phyloP scores from a whole-genome alignment of 176 grass and related monocot species.

The Hsuehochloa calcarea region DNA sequence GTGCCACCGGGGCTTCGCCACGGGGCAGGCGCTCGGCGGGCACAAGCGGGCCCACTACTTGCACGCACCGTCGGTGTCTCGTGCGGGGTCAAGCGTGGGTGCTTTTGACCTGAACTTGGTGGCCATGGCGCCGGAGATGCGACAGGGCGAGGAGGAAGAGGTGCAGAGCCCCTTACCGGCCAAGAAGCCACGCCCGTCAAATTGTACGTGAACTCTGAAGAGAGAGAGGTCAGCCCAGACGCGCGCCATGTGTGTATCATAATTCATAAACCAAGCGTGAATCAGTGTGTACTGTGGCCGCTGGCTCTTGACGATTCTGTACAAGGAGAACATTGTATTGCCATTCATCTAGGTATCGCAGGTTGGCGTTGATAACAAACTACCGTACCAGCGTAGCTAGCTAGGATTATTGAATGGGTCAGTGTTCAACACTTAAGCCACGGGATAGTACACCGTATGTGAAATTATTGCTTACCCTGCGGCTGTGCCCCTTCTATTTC shows the following conservation, averaged over 20 bases:
- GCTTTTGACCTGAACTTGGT: slow-evolving; percentile 58
- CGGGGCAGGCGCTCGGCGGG: slow-evolving; percentile 68
- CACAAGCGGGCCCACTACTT: slow-evolving; percentile 69
- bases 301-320: not conserved
- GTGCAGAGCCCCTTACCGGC: slow-evolving; percentile 25
- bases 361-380: not conserved
- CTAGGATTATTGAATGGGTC: not conserved
- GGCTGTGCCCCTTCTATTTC: no score
- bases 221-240: not conserved
- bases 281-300: not conserved
- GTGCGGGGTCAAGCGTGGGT: not conserved
- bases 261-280: no score
- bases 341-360: not conserved
- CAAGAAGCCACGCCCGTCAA: slow-evolving; percentile 39
- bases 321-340: no score
- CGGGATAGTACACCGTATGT: not conserved
- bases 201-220: not conserved
- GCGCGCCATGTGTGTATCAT: not conserved
- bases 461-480: no score
- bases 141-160: slow-evolving; percentile 23
- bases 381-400: not conserved
- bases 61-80: slow-evolving; percentile 31
- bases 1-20: slow-evolving; percentile 45
- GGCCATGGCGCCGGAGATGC: not conserved
- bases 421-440: not conserved